Percentiles rank a stretch among this genome's conserved stretches.
Conservation (phyloP, 73 alveolate species). For the Tetrahymena borealis region DNA sequence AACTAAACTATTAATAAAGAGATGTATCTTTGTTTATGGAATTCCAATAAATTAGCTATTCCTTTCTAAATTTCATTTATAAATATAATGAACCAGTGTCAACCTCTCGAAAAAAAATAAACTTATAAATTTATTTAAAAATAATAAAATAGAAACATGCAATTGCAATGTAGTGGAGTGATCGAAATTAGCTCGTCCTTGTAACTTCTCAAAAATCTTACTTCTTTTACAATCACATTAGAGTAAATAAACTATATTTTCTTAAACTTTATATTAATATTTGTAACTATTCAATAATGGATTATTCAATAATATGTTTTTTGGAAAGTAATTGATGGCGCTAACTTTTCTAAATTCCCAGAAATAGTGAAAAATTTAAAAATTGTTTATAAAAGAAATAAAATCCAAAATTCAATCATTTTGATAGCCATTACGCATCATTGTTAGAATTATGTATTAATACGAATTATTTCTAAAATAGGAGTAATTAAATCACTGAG, state of each 20-base stretch:
- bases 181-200: background rate
- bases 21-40: no score
- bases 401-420: background rate
- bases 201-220: background rate
- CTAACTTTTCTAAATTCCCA: background rate
- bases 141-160: background rate
- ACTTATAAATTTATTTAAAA: no score
- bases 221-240: background rate
- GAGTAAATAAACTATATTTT: background rate
- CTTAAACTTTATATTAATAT: background rate
- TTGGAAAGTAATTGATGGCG: background rate
- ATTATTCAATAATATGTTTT: no score
- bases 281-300: no score
- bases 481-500: background rate
- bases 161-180: background rate
- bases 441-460: background rate
- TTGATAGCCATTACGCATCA: background rate
- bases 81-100: no score
- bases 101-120: no score
- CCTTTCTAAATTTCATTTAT: no score
- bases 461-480: background rate
- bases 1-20: no score
- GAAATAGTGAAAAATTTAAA: background rate
- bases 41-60: no score
- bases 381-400: background rate